Evolutionary conservation across 2,329 filamentous ascomycete species (phyloP), one percentile per base, ranked within the genome.

Genomic region (Pestalotiopsis sp.): DNA sequence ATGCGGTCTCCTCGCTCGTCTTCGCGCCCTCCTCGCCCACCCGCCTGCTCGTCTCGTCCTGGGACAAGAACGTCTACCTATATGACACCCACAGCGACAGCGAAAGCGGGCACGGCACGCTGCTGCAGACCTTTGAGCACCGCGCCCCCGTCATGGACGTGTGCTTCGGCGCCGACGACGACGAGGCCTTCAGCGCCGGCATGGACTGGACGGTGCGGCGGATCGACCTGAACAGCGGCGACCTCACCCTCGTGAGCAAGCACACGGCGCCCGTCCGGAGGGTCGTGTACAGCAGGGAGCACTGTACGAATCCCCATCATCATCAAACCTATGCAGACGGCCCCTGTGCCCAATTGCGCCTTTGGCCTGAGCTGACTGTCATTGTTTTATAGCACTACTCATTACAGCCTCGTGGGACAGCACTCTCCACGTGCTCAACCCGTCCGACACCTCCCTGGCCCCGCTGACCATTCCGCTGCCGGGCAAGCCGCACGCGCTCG

Each of bases 351-450:
- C 9, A 64, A 45, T 57, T 39, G 27, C n/a, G 7, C 6, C 36
- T 39, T 12, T 23, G 31, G 7, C 31, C 2, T 31, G 31, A 36
- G 31, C 31, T 36, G 31, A 36, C 31, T 36, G 31, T 36, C 31
- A 36, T 36, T 36, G 31, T 36, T 36, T 2, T 36, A 11, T 72
- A 90, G 88, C 88, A 63, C 85, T 98, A 71, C 87, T 99, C 68
- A 86, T 98, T 73, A 97, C 94, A 67, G 93, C 93, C 66, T 97
- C 95, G 5, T 99, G 96, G 96, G 95, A 99, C 80, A 90, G 88
- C 70, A 97, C 93, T 6, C 86, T 99, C 59, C 94, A 97, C 79
- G 86, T 98, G 68, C 93, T 97, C 83, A 87, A 92, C 76, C 84
- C 91, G 62, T 82, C 78, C 74, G 82, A 82, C 76, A 83, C 81